Base-by-base conservation (phyloP, 116 monocot species). In the Cymodocea nodosa region DNA sequence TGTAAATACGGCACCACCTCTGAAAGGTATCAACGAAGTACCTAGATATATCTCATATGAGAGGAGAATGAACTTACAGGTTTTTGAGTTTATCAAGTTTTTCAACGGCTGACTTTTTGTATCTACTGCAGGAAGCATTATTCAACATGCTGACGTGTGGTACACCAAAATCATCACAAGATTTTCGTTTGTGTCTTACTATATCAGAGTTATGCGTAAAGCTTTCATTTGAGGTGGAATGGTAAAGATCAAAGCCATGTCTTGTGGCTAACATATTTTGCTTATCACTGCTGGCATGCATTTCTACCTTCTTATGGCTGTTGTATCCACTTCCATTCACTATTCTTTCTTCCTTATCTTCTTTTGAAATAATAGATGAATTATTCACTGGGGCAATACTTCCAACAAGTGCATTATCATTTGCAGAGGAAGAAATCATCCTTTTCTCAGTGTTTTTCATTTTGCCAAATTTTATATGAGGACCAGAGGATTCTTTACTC, bases 41-140 rank as follows among this genome's bases (percentile, higher is more conserved):
- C 22, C 58, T 58, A 23, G 56, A 23, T 23, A 56, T 56, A 22
- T 23, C 53, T 54, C 15, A n/a, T n/a, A 19, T 19, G 19, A 68
- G 49, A 72, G 23, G 49, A 50, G 22, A 20, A 7, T 14, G 55
- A 63, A 77, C 94, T 87, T 81, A 94, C 94, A 79, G 56, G 73
- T 90, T 79, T 70, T 87, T 90, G 52, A 90, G 64, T 54, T 74
- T 77, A 52, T 90, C 76, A 68, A 90, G 76, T 51, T 82, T 79
- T 68, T 66, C 75, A 24, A 34, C 35, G 35, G 37, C 70, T 23
- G 67, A 15, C 23, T 14, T 24, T 48, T 51, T 35, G 36, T 3
- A 22, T 50, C 48, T 10, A 12, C 48, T 71, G 36, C 51, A 65
- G 18, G 67, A 70, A 64, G 22, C 52, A 60, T 65, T 68, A 40